phyloP scores from a whole-genome alignment of 371 early-diverging fungal species.

The Apophysomyces trapeziformis region DNA sequence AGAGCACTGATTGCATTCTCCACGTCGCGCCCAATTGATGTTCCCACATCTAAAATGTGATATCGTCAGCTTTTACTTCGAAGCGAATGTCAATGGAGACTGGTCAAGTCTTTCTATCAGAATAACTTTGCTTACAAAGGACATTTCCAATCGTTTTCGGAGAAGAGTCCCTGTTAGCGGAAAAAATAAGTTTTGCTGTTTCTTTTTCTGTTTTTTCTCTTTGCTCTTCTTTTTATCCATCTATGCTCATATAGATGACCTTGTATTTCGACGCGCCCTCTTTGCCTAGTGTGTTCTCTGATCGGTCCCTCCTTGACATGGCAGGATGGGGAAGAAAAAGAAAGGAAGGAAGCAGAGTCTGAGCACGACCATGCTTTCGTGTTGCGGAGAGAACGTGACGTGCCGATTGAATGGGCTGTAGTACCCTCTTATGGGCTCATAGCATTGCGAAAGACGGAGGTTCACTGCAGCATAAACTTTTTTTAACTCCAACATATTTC shows the following conservation, averaged over 20 bases:
- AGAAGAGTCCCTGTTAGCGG: constrained; percentile 31
- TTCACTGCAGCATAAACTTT: too few species aligned
- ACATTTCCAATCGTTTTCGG: constrained; percentile 40
- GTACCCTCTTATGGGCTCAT: too few species aligned
- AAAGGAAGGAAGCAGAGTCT: too few species aligned
- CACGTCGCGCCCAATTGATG: constrained; percentile 39
- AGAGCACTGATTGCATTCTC: constrained; percentile 35
- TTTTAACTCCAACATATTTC: too few species aligned
- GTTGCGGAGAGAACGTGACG: too few species aligned
- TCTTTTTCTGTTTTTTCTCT: neutral
- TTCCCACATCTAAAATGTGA: constrained; percentile 29
- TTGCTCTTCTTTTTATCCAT: too few species aligned
- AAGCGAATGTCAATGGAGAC: too few species aligned
- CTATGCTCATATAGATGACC: constrained; percentile 11
- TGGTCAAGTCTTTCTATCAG: too few species aligned
- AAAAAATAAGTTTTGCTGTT: constrained; percentile 6
- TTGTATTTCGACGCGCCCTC: constrained; percentile 27
- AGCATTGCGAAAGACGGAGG: too few species aligned
- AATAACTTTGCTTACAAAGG: constrained; percentile 21
- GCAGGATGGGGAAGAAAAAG: neutral
- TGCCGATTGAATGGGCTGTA: too few species aligned
- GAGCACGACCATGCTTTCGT: too few species aligned
- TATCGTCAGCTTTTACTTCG: neutral
- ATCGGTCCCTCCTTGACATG: constrained; percentile 23
- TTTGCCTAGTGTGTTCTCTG: constrained; percentile 18